Conservation (phyloP, 805 yeast species). For the Crinitomyces ghanaensis region DNA sequence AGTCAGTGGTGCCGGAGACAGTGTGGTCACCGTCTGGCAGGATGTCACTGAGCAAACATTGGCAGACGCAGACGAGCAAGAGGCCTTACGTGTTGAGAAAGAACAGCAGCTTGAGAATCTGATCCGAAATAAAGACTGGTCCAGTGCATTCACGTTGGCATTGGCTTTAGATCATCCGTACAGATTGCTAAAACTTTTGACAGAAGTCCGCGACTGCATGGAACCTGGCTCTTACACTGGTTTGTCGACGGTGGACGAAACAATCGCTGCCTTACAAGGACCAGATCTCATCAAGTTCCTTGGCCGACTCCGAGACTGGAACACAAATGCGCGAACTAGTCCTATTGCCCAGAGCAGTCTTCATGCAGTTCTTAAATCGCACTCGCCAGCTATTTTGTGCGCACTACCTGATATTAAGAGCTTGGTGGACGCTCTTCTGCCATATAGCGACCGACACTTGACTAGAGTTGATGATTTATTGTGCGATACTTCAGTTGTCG, state of each 20-base stretch:
- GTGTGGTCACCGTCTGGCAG: conserved; percentile 77
- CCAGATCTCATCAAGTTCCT: conserved; percentile 53
- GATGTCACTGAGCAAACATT: conserved; percentile 73
- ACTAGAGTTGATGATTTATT: conserved; percentile 63
- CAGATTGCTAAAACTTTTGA: conserved; percentile 70
- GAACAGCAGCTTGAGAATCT: conserved; percentile 79
- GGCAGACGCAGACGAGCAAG: conserved; percentile 39
- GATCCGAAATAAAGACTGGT: conserved; percentile 67
- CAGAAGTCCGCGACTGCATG: conserved; percentile 38
- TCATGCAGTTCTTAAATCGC: conserved; percentile 47
- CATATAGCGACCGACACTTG: conserved; percentile 83
- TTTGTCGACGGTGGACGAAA: conserved; percentile 48
- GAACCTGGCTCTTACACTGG: conserved; percentile 38
- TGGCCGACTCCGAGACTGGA: conserved; percentile 86
- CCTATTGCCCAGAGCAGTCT: conserved; percentile 70
- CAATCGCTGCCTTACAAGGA: conserved; percentile 44
- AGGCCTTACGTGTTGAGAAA: conserved; percentile 59
- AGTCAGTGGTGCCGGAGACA: conserved; percentile 90
- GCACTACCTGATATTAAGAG: conserved; percentile 58
- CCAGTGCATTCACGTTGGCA: conserved; percentile 77
- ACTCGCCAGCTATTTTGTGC: conserved; percentile 43
- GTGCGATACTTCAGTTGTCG: conserved; percentile 78
- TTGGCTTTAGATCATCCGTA: conserved; percentile 82
- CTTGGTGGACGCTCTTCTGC: conserved; percentile 63
- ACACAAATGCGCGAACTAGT: conserved; percentile 73